phyloP scores from a whole-genome alignment of 1,284 basidiomycete genomes.

The Rhodotorula sp. region DNA sequence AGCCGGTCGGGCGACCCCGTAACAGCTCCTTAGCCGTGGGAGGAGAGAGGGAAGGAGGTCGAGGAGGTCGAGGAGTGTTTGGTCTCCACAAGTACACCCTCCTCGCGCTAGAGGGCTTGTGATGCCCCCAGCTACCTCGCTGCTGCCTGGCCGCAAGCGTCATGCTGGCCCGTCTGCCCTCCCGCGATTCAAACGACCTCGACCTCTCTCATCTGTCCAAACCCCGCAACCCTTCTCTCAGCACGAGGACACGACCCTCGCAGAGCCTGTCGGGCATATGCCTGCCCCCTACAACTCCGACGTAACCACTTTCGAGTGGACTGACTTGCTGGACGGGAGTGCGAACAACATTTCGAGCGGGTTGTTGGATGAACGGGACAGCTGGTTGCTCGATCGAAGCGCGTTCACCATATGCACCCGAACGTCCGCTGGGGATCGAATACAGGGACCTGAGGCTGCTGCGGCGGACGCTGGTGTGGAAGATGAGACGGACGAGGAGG shows the following conservation, averaged over 20 bases:
- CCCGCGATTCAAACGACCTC: background rate
- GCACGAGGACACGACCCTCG: too few relatives aligned
- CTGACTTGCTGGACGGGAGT: background rate
- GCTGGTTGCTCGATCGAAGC: slow-evolving; percentile 20
- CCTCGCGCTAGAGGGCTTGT: background rate
- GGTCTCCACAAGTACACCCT: background rate
- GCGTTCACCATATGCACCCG: slow-evolving; percentile 13
- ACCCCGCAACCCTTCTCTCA: too few relatives aligned
- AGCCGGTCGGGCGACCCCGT: background rate
- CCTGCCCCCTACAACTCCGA: background rate
- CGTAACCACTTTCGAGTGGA: background rate
- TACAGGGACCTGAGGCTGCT: too few relatives aligned
- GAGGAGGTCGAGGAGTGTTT: too few relatives aligned
- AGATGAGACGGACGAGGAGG: background rate
- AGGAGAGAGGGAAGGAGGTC: background rate
- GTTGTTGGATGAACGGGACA: slow-evolving; percentile 8
- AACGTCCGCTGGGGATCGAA: background rate
- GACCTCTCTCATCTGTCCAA: too few relatives aligned
- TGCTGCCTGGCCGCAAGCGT: slow-evolving; percentile 7
- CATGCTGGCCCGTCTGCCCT: background rate
- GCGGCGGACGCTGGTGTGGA: background rate
- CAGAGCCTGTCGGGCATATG: too few relatives aligned
- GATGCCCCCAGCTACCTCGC: slow-evolving; percentile 7
- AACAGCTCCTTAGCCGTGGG: background rate
- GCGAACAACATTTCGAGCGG: background rate